A percentile compares a stretch with the other conserved stretches of the same genome.
phyloP scores from a whole-genome alignment of 2,329 filamentous ascomycete genomes.

The Neurospora sp. region DNA sequence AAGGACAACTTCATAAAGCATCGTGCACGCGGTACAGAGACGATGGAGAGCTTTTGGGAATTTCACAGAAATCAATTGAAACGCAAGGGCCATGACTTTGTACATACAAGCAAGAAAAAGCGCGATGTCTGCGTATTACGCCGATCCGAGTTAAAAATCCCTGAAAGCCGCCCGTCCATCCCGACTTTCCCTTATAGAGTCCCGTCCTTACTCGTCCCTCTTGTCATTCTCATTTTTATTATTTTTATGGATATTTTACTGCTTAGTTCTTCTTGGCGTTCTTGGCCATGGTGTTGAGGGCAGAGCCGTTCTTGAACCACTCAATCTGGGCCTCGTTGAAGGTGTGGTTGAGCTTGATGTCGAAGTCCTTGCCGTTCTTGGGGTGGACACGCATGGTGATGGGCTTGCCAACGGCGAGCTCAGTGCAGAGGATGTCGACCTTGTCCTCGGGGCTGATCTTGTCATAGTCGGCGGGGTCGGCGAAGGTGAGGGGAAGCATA shows the following conservation, averaged over 20 bases:
- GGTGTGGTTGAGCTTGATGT: constrained; percentile 81
- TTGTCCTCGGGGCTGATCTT: constrained; percentile 90
- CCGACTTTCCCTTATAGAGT: neutral
- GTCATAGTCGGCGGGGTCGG: constrained; percentile 92
- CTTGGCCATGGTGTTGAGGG: constrained; percentile 98
- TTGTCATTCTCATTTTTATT: constrained; percentile 8
- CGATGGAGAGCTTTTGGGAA: neutral
- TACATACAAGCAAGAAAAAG: constrained; percentile 18
- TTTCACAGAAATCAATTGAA: constrained; percentile 14
- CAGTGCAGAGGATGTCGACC: constrained; percentile 77
- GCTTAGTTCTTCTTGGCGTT: constrained; percentile 24
- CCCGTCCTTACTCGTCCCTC: constrained; percentile 5
- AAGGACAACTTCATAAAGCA: neutral
- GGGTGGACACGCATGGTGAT: constrained; percentile 88
- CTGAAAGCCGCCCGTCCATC: constrained; percentile 13
- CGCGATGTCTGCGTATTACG: constrained; percentile 15
- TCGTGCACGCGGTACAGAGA: neutral
- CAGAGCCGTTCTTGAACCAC: constrained; percentile 98
- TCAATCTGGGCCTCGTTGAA: constrained; percentile 98
- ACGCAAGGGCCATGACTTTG: constrained; percentile 18
- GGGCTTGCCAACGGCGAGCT: constrained; percentile 87
- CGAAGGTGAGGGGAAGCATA: constrained; percentile 97
- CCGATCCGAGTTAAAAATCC: constrained; percentile 15
- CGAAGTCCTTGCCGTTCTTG: constrained; percentile 70
- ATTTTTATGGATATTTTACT: constrained; percentile 12